A percentile compares a stretch with the other conserved stretches of the same genome.
phyloP scores from a whole-genome alignment of 2,329 filamentous ascomycete species.

The Polychaeton citri region DNA sequence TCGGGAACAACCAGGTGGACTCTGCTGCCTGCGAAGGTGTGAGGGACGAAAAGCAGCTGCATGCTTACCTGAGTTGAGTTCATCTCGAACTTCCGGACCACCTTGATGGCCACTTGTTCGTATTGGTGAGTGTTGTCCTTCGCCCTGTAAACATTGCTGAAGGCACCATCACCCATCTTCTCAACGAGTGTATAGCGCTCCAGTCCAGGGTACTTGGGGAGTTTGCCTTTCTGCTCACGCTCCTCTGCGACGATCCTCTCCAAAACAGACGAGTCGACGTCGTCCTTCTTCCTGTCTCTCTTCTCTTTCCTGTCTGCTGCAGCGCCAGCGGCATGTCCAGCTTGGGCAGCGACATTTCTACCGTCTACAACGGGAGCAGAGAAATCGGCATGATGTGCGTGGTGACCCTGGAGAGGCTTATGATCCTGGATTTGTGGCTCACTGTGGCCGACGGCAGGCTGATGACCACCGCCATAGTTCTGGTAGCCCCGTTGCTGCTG shows the following conservation, averaged over 20 bases:
- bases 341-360: slow-evolving; percentile 54
- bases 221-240: slow-evolving; percentile 69
- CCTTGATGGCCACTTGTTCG: slow-evolving; percentile 89
- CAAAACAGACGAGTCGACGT: slow-evolving; percentile 52
- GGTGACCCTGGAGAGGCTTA: slow-evolving; percentile 37
- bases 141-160: slow-evolving; percentile 95
- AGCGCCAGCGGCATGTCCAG: slow-evolving; percentile 50
- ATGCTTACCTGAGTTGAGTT: slow-evolving; percentile 90
- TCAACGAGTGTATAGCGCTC: slow-evolving; percentile 78
- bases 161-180: slow-evolving; percentile 98
- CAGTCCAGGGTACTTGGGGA: slow-evolving; percentile 73
- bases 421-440: slow-evolving; percentile 50
- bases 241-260: slow-evolving; percentile 85
- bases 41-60: too few relatives aligned
- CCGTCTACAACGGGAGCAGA: slow-evolving; percentile 50
- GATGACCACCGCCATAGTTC: slow-evolving; percentile 30
- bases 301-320: slow-evolving; percentile 50
- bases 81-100: slow-evolving; percentile 98
- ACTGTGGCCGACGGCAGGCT: slow-evolving; percentile 32
- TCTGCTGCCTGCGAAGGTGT: too few relatives aligned
- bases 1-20: too few relatives aligned
- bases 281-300: slow-evolving; percentile 27
- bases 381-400: slow-evolving; percentile 38
- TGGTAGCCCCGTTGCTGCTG: slow-evolving; percentile 44
- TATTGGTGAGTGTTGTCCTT: slow-evolving; percentile 58